Base-by-base conservation (phyloP, 345 rosid genomes). In the Rhodomyrtus tomentosa region DNA sequence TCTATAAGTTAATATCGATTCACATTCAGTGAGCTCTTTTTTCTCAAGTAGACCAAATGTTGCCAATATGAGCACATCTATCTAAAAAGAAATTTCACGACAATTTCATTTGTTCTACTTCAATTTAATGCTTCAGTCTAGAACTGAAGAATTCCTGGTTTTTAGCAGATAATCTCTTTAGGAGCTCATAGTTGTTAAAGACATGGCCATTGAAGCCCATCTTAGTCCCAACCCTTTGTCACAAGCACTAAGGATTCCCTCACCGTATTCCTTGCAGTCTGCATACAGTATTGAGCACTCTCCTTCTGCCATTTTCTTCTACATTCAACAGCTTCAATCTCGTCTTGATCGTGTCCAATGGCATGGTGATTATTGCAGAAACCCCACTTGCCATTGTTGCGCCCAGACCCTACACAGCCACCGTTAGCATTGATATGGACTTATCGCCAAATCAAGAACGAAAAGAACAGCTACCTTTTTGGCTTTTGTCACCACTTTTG, bases 191-290 rank as follows among this genome's bases (percentile, higher is more conserved):
- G 24, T 93, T 79, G 96, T 91, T 59, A 98, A 95, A 18, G 98
- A 96, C 93, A 95, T 56, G 0, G 99, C 92, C 96, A 92, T 94
- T 24, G 98, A 95, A 36, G 95, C 96, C 99, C 98, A 96, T 83
- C 99, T 93, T 6, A 98, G 99, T 50, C 98, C 98, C 85, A 96
- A 88, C 25, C 99, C 99, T 85, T 95, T 89, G 80, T 95, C 95
- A 87, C 98, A 96, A 84, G 95, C 98, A 0, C 86, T 85, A 36
- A 94, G 85, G 38, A 98, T 89, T 96, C 99, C 83, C 82, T 93
- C 82, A 90, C 83, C 90, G 94, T 87, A 86, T 90, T 91, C 87
- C 87, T 88, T 53, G 93, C 90, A 0, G 95, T 87, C 85, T 95
- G 92, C 88, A 88, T 80, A n/a, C n/a, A 21, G 90, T 85, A n/a